phyloP scores from a whole-genome alignment of 1,284 basidiomycete species.

The Sanghuangporus baumii region DNA sequence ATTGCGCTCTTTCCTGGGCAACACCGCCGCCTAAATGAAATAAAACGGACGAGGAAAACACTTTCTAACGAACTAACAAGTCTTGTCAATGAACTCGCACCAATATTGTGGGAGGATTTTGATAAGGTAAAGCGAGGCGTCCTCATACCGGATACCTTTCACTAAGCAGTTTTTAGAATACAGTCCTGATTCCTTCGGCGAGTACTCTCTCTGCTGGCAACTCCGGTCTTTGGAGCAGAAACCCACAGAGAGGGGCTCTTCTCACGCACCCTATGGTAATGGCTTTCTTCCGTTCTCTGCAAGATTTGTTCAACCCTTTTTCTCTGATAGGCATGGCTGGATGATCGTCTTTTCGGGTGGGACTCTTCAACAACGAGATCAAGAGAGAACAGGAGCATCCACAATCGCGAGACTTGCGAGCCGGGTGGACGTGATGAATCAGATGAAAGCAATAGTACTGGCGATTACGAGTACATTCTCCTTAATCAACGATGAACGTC shows the following conservation, averaged over 20 bases:
- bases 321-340: slow-evolving; percentile 68
- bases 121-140: slow-evolving; percentile 50
- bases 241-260: slow-evolving; percentile 68
- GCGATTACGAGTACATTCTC: too few species aligned
- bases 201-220: slow-evolving; percentile 69
- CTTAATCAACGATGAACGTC: too few species aligned
- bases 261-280: slow-evolving; percentile 74
- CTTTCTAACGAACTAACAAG: slow-evolving; percentile 86
- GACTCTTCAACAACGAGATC: slow-evolving; percentile 43
- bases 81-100: slow-evolving; percentile 88
- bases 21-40: slow-evolving; percentile 74
- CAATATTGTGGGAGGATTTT: slow-evolving; percentile 85
- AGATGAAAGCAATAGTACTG: too few species aligned
- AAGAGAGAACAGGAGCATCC: too few species aligned
- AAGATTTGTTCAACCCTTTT: neutral
- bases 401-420: too few species aligned
- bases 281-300: slow-evolving; percentile 12
- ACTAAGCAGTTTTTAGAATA: slow-evolving; percentile 41
- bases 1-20: slow-evolving; percentile 90
- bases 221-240: slow-evolving; percentile 66
- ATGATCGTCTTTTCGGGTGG: slow-evolving; percentile 93
- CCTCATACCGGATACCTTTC: slow-evolving; percentile 5
- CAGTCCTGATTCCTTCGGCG: slow-evolving; percentile 79
- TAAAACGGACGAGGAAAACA: slow-evolving; percentile 75
- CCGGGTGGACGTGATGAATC: too few species aligned